Conservation (phyloP, 768 basidiomycete species). For the Holtermannia corniformis region DNA sequence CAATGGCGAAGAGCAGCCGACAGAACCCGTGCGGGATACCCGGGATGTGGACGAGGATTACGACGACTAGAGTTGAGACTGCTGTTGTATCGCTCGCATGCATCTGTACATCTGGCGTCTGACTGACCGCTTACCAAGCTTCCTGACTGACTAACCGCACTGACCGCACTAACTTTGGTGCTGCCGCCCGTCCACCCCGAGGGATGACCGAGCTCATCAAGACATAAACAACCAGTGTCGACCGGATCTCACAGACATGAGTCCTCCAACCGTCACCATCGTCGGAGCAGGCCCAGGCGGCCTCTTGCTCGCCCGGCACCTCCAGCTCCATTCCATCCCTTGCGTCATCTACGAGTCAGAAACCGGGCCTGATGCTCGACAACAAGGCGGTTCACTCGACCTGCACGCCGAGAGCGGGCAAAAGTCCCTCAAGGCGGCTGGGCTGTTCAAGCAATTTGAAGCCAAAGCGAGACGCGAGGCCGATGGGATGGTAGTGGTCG, state of each 20-base stretch:
- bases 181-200: too few species aligned
- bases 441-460: constrained; percentile 24
- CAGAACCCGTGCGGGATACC: constrained; percentile 20
- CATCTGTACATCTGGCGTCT: too few species aligned
- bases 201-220: too few species aligned
- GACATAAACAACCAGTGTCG: too few species aligned
- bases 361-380: constrained; percentile 5
- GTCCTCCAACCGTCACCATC: constrained; percentile 23
- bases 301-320: constrained; percentile 30
- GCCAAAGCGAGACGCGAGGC: constrained; percentile 23
- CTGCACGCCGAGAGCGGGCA: constrained; percentile 33
- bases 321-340: constrained; percentile 21
- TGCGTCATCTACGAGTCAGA: constrained; percentile 30
- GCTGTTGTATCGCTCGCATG: too few species aligned
- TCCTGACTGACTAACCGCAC: too few species aligned
- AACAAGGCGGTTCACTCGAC: constrained; percentile 35
- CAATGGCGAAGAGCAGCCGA: constrained; percentile 33
- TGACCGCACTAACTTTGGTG: too few species aligned
- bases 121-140: too few species aligned
- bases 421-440: constrained; percentile 19
- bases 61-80: too few species aligned
- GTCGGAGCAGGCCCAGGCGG: constrained; percentile 36
- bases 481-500: constrained; percentile 14
- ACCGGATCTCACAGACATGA: too few species aligned
- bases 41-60: constrained; percentile 38